Base-by-base conservation (phyloP, 2,329 filamentous ascomycete genomes). In the Fusarium globosum region DNA sequence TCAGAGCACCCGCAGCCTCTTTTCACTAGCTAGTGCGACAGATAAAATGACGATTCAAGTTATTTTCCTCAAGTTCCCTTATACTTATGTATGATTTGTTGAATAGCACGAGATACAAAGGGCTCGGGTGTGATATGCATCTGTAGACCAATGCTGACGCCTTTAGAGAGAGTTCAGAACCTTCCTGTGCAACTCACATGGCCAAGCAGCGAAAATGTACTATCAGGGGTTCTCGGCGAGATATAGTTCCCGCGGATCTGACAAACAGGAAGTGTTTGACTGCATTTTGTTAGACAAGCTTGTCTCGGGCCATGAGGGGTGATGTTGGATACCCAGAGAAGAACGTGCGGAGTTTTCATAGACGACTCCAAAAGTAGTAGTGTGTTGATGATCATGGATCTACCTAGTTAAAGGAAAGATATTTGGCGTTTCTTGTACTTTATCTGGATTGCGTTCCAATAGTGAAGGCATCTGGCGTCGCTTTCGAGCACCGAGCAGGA, bases 1-100 rank as follows among this genome's bases (percentile, higher is more conserved):
- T 21, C 13, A 41, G 7, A 41, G 13, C 39, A 41, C 20, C 20
- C 1, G 13, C n/a, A 21, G 13, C 20, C 12, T n/a, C 21, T 21
- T 21, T 21, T 14, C 0, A 41, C 4, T 4, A 41, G 13, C 39
- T n/a, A 1, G 8, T 9, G 39, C 7, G 39, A 41, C 7, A 21
- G 7, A 21, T 14, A 0, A 9, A 41, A 21, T 21, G 39, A 21
- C 12, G 0, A 6, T 9, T 1, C 14, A 9, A n/a, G 8, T 14
- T 13, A 7, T 12, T 41, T 14, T n/a, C 20, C 20, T n/a, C 8
- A 14, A 21, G 12, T 6, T 41, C 6, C 20, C 8, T 21, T 1
- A 14, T 21, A 41, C n/a, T 21, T 21, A 9, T 21, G 18, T 14
- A 14, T 9, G 13, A 42, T 28, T 11, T 42, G 45, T 14, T 3